These are phyloP conservation scores for Gentiana straminea DNA, from an alignment of 257 asterid species.

Conservation along the genomic window DNA sequence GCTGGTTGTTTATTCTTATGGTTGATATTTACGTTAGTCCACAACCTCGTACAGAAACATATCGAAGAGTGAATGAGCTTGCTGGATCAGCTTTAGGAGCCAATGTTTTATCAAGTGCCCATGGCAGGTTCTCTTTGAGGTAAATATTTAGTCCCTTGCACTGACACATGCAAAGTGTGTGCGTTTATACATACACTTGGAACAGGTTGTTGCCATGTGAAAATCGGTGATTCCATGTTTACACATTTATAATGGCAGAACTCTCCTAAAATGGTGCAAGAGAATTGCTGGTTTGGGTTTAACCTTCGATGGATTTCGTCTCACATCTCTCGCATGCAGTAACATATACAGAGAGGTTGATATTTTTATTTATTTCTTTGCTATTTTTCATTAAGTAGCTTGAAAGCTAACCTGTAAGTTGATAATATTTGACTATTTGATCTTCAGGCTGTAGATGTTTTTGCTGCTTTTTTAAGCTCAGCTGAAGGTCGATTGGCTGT, in stretches of 20 bases:
- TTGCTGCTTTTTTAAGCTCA: constrained; percentile 70
- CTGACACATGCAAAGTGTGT: background rate
- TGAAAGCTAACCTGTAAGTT: background rate
- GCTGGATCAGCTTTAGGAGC: constrained; percentile 38
- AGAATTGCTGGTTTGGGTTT: constrained; percentile 47
- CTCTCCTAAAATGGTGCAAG: constrained; percentile 87
- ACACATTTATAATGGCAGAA: constrained; percentile 35
- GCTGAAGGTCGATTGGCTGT: constrained; percentile 50
- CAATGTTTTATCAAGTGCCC: constrained; percentile 26
- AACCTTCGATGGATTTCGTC: constrained; percentile 24
- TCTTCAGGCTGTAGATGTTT: constrained; percentile 79
- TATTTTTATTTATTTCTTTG: background rate
- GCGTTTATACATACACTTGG: background rate
- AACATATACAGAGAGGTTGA: constrained; percentile 67
- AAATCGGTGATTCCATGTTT: constrained; percentile 5
- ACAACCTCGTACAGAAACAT: constrained; percentile 45
- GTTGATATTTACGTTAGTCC: constrained; percentile 6
- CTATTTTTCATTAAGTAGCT: background rate
- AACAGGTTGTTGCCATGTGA: background rate
- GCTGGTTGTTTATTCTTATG: background rate
- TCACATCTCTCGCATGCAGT: constrained; percentile 37
- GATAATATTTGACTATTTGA: constrained; percentile 10
- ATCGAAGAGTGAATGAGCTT: constrained; percentile 46
- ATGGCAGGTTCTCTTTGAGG: constrained; percentile 78
- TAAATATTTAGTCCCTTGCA: constrained; percentile 12